Evolutionary conservation across 2,329 filamentous ascomycete species (phyloP).

Genomic region (Aspergillus clavatus): DNA sequence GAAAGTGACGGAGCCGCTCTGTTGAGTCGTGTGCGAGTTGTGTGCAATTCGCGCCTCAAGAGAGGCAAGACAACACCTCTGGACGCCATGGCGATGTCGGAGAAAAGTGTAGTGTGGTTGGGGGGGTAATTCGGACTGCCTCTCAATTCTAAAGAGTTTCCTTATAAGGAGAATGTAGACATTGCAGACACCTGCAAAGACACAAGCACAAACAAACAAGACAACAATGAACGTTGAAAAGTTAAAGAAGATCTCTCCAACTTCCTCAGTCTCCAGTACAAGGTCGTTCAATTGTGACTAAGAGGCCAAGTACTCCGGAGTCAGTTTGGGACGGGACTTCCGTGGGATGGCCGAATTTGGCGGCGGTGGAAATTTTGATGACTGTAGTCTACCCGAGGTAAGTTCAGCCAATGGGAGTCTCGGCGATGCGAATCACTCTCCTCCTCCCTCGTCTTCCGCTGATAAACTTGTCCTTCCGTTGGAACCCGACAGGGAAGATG

Average conservation of each 20-base stretch:
- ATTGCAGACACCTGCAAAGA: slow-evolving; percentile 7
- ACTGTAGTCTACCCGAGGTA: slow-evolving; percentile 21
- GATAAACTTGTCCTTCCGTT: neutral
- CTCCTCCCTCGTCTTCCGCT: slow-evolving; percentile 6
- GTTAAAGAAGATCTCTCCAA: no score
- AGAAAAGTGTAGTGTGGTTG: neutral
- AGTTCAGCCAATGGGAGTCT: slow-evolving; percentile 23
- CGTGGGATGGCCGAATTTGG: neutral
- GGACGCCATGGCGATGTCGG: slow-evolving; percentile 35
- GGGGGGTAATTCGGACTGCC: slow-evolving; percentile 1
- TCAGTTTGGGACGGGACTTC: no score
- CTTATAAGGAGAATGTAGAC: slow-evolving; percentile 9
- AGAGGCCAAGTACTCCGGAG: neutral
- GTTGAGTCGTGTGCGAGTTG: slow-evolving; percentile 26
- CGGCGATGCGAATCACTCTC: slow-evolving; percentile 22
- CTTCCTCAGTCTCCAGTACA: no score
- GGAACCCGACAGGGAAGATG: neutral
- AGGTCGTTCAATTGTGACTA: no score
- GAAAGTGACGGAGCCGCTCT: slow-evolving; percentile 22
- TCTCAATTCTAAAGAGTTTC: neutral
- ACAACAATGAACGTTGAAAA: no score
- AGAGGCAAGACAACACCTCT: slow-evolving; percentile 39
- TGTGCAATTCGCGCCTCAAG: slow-evolving; percentile 38
- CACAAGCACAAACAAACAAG: neutral
- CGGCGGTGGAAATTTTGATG: slow-evolving; percentile 1